Evolutionary conservation across 306 rosid genomes (phyloP).

Genomic region (Medicago ruthenica): DNA sequence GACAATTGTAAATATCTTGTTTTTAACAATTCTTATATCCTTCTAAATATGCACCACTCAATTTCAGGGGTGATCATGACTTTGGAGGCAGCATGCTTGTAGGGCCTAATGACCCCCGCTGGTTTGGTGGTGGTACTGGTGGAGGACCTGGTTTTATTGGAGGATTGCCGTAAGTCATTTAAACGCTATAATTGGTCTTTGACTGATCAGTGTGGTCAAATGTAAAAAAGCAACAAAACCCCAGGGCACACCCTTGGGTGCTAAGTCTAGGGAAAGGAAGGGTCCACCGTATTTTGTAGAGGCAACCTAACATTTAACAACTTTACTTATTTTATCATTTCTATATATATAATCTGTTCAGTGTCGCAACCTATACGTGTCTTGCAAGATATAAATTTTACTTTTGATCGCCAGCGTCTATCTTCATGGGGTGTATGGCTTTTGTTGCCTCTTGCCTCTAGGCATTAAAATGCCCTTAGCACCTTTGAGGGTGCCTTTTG

Average conservation of each 20-base stretch:
- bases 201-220: conserved; percentile 2
- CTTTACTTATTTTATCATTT: neutral
- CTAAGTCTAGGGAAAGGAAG: neutral
- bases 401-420: neutral
- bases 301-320: neutral
- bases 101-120: conserved; percentile 80
- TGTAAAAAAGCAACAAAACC: conserved; percentile 2
- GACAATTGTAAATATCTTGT: neutral
- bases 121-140: conserved; percentile 63
- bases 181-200: conserved; percentile 14
- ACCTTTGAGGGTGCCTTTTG: neutral
- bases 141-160: conserved; percentile 65
- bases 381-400: neutral
- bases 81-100: conserved; percentile 75
- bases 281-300: neutral
- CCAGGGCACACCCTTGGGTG: neutral
- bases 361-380: neutral
- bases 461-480: neutral
- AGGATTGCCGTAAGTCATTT: conserved; percentile 71
- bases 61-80: conserved; percentile 62
- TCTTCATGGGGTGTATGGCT: neutral
- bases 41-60: conserved; percentile 20
- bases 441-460: neutral
- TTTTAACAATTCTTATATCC: neutral
- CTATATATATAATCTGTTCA: neutral